Evolutionary conservation across 371 early-diverging fungal genomes (phyloP).

Genomic region (Lichtheimia corymbifera): DNA sequence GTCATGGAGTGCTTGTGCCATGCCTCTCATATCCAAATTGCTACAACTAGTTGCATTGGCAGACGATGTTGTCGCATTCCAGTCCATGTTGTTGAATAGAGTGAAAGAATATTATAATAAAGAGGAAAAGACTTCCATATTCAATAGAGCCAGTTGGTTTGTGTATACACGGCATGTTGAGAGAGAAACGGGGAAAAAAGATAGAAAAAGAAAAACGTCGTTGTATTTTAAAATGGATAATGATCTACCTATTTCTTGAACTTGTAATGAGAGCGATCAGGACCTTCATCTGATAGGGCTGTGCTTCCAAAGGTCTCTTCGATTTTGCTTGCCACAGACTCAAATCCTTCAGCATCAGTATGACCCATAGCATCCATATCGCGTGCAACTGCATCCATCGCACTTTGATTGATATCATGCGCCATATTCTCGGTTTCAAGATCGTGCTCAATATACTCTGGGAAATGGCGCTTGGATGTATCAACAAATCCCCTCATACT

Average conservation of each 20-base stretch:
- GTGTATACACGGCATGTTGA: too few species aligned
- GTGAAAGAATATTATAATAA: too few species aligned
- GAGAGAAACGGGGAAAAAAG: too few species aligned
- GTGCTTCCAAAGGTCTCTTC: constrained; percentile 21
- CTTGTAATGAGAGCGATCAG: constrained; percentile 8
- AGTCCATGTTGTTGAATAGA: too few species aligned
- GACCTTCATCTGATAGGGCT: constrained; percentile 17
- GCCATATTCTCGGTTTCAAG: constrained; percentile 5
- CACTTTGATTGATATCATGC: constrained; percentile 15
- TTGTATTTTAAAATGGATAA: too few species aligned
- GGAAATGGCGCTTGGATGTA: not conserved
- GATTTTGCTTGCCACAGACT: constrained; percentile 18
- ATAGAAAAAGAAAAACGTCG: too few species aligned
- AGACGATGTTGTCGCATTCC: too few species aligned
- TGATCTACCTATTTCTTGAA: not conserved
- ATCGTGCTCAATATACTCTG: not conserved
- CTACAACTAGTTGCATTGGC: too few species aligned
- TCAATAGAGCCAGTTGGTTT: too few species aligned
- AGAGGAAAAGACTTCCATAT: too few species aligned
- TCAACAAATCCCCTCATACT: not conserved
- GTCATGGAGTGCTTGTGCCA: too few species aligned
- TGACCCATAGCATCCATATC: constrained; percentile 18
- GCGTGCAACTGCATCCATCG: constrained; percentile 19
- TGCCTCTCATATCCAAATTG: too few species aligned
- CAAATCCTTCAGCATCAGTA: constrained; percentile 16